phyloP scores from a whole-genome alignment of 2,329 filamentous ascomycete genomes.

The Fusarium sp. region DNA sequence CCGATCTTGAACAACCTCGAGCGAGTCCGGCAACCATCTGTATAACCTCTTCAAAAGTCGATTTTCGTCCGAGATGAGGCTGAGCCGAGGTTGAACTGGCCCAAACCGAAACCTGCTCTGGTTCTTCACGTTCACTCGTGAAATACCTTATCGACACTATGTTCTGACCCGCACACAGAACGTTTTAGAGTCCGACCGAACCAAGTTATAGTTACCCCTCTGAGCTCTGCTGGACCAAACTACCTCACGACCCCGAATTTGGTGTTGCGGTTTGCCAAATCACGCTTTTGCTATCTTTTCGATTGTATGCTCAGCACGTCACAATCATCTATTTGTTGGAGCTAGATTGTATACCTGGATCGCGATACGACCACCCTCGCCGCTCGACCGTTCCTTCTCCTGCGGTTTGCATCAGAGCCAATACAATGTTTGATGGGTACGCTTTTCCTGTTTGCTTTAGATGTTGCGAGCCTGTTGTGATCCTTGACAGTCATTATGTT shows the following conservation, averaged over 20 bases:
- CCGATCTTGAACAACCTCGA: slow-evolving; percentile 34
- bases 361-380: slow-evolving; percentile 18
- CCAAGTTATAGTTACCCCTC: slow-evolving; percentile 36
- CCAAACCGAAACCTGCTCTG: slow-evolving; percentile 11
- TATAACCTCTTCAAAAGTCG: slow-evolving; percentile 23
- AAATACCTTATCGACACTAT: slow-evolving; percentile 28
- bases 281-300: slow-evolving; percentile 25
- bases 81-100: slow-evolving; percentile 14
- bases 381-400: slow-evolving; percentile 40
- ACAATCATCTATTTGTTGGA: slow-evolving; percentile 22
- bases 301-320: slow-evolving; percentile 25
- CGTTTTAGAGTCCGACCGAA: slow-evolving; percentile 47
- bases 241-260: not conserved
- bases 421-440: slow-evolving; percentile 59
- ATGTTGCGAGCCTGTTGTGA: not conserved
- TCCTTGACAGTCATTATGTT: slow-evolving; percentile 18
- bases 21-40: slow-evolving; percentile 27
- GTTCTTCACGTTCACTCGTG: slow-evolving; percentile 38
- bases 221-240: slow-evolving; percentile 21
- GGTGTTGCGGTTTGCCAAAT: slow-evolving; percentile 7
- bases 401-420: slow-evolving; percentile 34
- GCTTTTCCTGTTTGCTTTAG: slow-evolving; percentile 43
- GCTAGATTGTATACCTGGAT: slow-evolving; percentile 15
- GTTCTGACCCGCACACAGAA: slow-evolving; percentile 47
- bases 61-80: slow-evolving; percentile 3